Evolutionary conservation across 2,329 filamentous ascomycete species (phyloP).

Genomic region (Penicillium corylophilum): DNA sequence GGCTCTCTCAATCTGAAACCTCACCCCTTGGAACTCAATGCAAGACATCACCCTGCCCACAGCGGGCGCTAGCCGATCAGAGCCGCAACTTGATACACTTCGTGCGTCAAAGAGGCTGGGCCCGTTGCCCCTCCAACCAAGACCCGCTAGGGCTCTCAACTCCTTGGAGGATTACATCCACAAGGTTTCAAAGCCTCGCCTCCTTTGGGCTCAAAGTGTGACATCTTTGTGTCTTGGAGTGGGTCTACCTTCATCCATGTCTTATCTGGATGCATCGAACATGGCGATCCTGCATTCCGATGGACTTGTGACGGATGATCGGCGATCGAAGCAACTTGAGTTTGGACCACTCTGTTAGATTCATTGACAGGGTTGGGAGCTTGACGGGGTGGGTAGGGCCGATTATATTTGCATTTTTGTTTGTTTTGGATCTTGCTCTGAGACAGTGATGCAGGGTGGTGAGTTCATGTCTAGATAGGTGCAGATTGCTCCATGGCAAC

Average conservation of each 20-base stretch:
- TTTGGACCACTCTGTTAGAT: neutral
- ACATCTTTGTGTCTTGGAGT: neutral
- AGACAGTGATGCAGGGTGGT: neutral
- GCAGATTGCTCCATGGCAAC: neutral
- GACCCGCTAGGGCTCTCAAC: conserved; percentile 8
- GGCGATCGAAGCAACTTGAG: neutral
- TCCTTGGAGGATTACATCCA: conserved; percentile 3
- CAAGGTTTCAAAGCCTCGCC: conserved; percentile 2
- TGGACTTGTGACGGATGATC: neutral
- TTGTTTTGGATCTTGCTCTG: neutral
- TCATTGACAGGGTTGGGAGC: neutral
- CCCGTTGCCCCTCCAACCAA: conserved; percentile 16
- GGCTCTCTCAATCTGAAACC: neutral
- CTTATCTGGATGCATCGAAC: neutral
- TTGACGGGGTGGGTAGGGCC: neutral
- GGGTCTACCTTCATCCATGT: neutral
- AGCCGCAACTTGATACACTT: conserved; percentile 2
- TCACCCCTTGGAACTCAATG: conserved; percentile 8
- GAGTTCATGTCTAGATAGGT: neutral
- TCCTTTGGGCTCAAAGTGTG: neutral
- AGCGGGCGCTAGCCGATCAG: conserved; percentile 18
- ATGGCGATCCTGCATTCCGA: neutral
- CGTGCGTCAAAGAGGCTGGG: conserved; percentile 20
- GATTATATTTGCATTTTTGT: neutral
- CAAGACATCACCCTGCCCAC: conserved; percentile 21